Base-by-base conservation (phyloP, 2,329 filamentous ascomycete species). In the Thelonectria rubi region DNA sequence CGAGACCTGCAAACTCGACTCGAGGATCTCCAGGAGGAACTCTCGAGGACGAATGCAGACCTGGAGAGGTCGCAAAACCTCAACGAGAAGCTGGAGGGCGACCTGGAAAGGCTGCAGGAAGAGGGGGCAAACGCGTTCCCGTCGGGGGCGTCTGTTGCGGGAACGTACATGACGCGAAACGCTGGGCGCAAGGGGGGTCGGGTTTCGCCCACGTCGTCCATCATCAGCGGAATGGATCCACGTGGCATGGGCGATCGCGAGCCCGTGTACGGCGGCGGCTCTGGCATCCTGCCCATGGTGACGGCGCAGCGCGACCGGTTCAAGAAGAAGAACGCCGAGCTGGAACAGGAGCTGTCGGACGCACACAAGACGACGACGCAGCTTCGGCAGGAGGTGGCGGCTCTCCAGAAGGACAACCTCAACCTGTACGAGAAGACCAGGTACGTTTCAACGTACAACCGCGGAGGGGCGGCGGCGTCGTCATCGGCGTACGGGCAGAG, bases 301-400 rank as follows among this genome's bases (percentile, higher is more conserved):
- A 97, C 95, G 34, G 95, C 96, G 2, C 96, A 99, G 79, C 90
- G 95, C 64, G 95, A 99, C 78, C 92, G 95, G 53, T 99, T 98
- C 86, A 98, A 97, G 83, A 93, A 97, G 82, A 92, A 94, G 73
- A 98, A 97, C 67, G 81, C 88, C 0, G 91, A 99, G 75, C 86
- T 99, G 20, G 95, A 98, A 78, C 87, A 91, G 62, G 94, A 98
- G 73, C 82, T 98, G 10, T 93, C 93, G 6, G 93, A 96, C 67
- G 86, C 87, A 34, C 93, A 98, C 76, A 86, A 88, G 48, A 91
- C 87, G 0, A 88, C 97, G 20, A 94, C 93, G 18, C 91, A 94
- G 37, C 83, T 99, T 48, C 88, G 95, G 45, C 92, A 96, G 70
- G 95, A 99, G 75, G 88, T 98, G 62, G 90, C 93, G 6, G 92